These are phyloP conservation scores for Diaporthe sp. DNA, from an alignment of 2,329 filamentous ascomycete genomes.

Conservation along the genomic window DNA sequence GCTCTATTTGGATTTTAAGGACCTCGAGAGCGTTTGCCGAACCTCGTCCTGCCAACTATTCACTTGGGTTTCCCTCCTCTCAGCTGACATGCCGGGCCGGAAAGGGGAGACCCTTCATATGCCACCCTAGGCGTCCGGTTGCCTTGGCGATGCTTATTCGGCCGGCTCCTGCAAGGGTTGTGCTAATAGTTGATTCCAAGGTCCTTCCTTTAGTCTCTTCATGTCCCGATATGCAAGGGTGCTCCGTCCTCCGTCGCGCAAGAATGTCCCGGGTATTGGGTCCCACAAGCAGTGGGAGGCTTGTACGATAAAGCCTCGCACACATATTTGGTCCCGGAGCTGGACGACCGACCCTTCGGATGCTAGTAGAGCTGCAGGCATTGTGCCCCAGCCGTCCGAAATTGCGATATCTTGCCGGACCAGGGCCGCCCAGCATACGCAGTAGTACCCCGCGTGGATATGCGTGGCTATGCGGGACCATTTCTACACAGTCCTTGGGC, in stretches of 20 bases:
- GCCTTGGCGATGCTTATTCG: slow-evolving; percentile 10
- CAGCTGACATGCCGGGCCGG: not conserved
- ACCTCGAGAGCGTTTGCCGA: not conserved
- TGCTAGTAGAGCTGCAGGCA: not conserved
- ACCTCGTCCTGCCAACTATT: not conserved
- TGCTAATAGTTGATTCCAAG: slow-evolving; percentile 20
- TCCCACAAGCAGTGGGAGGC: not conserved
- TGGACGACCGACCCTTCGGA: not conserved
- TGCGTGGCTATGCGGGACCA: slow-evolving; percentile 1
- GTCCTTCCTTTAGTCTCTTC: not conserved
- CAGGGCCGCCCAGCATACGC: not conserved
- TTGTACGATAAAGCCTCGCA: not conserved
- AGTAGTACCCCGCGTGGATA: slow-evolving; percentile 15
- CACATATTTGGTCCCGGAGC: not conserved
- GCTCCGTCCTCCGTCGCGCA: not conserved
- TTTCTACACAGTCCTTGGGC: not conserved
- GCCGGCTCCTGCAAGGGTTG: not conserved
- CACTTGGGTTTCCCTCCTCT: not conserved
- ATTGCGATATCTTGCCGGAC: slow-evolving; percentile 13
- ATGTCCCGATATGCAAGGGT: not conserved
- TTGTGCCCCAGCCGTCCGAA: not conserved
- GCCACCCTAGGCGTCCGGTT: not conserved
- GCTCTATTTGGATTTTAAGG: not conserved
- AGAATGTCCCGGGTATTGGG: not conserved
- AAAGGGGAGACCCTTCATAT: slow-evolving; percentile 10